Evolutionary conservation across 768 basidiomycete genomes (phyloP), one percentile per base, ranked within the genome.

Genomic region (Podaxis sp.): DNA sequence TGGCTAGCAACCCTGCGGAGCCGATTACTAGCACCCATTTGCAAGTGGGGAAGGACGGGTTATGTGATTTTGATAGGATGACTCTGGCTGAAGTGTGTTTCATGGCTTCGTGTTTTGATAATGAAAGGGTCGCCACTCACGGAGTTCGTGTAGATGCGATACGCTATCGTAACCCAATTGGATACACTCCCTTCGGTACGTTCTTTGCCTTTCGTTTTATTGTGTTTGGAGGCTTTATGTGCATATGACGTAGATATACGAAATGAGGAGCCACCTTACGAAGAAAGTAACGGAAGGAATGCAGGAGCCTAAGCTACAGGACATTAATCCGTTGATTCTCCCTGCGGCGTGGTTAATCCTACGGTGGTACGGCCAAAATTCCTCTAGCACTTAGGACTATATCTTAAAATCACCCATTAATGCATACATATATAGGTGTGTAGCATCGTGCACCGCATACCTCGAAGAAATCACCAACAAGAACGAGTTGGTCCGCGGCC

Each of bases 381-480:
- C 28, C 22, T 50, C n/a, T 50, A 51, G 36, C 6, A 58, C 49
- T 24, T 12, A 15, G 36, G 38, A 8, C 24, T 65, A 56, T 41
- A 17, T 20, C 44, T 50, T 6, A 51, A 41, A 55, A 28, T 56
- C 6, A 15, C 24, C 11, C 37, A 46, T 38, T 26, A 51, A 41
- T 6, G 4, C 40, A 26, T 53, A 26, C n/a, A n/a, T 28, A 49
- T 40, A 1, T 56, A 87, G 87, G 85, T 86, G 83, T 74, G 82
- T 91, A 28, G 88, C 86, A 0, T 89, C 88, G 13, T 89, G 87
- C 68, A 90, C 89, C 1, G 85, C 88, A 0, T 82, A 89, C 68
- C 77, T 90, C 11, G 87, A 90, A 73, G 85, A 87, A 62, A 82
- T 89, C 44, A 78, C 78, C 11, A 76, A 79, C 3, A 74, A 75